Conservation (phyloP, 78 protist genomes). For the Carpediemonas membranifera region DNA sequence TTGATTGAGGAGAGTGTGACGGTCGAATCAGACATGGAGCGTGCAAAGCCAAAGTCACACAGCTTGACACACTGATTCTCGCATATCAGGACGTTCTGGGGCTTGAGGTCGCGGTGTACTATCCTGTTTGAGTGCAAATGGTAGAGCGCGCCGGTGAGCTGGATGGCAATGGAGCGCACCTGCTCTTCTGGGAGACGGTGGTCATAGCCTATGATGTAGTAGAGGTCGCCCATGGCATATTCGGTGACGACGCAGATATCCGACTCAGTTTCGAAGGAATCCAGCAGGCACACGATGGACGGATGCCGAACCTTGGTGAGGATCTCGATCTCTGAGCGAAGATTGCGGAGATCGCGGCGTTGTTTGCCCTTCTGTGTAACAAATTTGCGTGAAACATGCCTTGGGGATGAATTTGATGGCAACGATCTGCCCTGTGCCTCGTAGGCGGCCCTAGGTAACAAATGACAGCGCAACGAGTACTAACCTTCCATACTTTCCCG, state of each 20-base stretch:
- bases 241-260: constrained; percentile 67
- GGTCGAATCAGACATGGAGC: not conserved
- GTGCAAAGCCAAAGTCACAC: not conserved
- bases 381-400: not conserved
- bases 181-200: constrained; percentile 3
- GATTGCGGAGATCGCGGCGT: not conserved
- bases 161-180: constrained; percentile 9
- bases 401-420: constrained; percentile 67
- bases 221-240: constrained; percentile 4
- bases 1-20: not conserved
- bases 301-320: constrained; percentile 47
- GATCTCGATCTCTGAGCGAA: constrained; percentile 50
- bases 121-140: constrained; percentile 5
- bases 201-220: not conserved
- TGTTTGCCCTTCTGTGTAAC: not conserved
- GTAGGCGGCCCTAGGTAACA: constrained; percentile 35
- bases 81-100: constrained; percentile 6
- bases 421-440: constrained; percentile 40
- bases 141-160: constrained; percentile 6
- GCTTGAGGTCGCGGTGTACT: constrained; percentile 22
- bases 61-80: not conserved
- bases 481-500: not conserved
- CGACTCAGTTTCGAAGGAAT: constrained; percentile 50
- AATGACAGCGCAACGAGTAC: not conserved
- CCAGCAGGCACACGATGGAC: constrained; percentile 64